A percentile compares a stretch with the other conserved stretches of the same genome.
Evolutionary conservation across 139 green algal species (phyloP).

Genomic region (Volvox africanus): DNA sequence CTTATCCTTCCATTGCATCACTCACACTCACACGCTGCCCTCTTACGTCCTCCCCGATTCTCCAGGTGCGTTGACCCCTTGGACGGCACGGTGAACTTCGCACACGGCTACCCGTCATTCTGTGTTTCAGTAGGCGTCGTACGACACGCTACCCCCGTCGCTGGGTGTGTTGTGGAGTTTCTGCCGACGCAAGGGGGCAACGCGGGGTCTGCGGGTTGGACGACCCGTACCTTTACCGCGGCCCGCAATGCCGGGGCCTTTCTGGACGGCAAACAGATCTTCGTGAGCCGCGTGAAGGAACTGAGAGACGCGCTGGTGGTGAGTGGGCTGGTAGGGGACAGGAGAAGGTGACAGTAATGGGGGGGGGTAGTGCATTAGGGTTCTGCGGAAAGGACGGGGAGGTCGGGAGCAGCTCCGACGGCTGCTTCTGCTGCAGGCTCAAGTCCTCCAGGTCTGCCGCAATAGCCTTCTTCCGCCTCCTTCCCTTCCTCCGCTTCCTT

Average conservation of each 20-base stretch:
- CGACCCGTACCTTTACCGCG: slow-evolving; percentile 81
- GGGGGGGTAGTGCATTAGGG: too few species aligned
- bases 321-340: neutral
- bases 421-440: too few species aligned
- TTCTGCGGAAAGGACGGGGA: neutral
- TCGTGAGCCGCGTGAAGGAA: slow-evolving; percentile 61
- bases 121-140: slow-evolving; percentile 82
- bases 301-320: slow-evolving; percentile 75
- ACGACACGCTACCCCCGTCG: slow-evolving; percentile 75
- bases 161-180: slow-evolving; percentile 83
- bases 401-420: neutral
- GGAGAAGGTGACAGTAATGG: neutral
- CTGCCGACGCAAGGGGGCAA: slow-evolving; percentile 60
- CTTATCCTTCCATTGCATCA: neutral
- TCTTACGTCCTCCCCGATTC: neutral
- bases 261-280: slow-evolving; percentile 81
- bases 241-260: slow-evolving; percentile 67
- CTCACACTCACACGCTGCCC: neutral
- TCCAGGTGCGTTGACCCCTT: slow-evolving; percentile 90
- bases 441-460: neutral
- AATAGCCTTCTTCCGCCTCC: neutral
- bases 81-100: slow-evolving; percentile 93
- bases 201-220: slow-evolving; percentile 70
- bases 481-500: neutral
- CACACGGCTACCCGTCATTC: slow-evolving; percentile 81